These are phyloP conservation scores for Globisporangium radiosum DNA, from an alignment of 352 stramenopile genomes.

Conservation along the genomic window DNA sequence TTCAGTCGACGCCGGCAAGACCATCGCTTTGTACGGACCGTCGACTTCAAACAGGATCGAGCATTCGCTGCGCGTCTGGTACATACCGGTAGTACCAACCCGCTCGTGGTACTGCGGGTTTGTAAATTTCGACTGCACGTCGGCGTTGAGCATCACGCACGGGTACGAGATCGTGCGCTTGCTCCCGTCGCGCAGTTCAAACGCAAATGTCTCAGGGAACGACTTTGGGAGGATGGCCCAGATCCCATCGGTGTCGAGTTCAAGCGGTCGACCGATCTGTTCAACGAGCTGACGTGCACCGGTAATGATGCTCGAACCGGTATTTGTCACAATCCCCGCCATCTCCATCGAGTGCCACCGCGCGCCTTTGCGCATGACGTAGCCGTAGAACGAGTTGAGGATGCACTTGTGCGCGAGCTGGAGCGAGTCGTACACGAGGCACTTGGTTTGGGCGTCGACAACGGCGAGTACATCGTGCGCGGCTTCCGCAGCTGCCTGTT, in stretches of 20 bases:
- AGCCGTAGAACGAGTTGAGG: conserved; percentile 99
- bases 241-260: conserved; percentile 99
- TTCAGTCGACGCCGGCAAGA: conserved; percentile 97
- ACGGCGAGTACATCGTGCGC: conserved; percentile 82
- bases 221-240: conserved; percentile 98
- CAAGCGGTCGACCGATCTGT: conserved; percentile 94
- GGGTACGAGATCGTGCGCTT: conserved; percentile 95
- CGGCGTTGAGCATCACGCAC: conserved; percentile 99
- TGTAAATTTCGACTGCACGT: conserved; percentile 97
- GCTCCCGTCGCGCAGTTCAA: conserved; percentile 64
- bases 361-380: conserved; percentile 99
- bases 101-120: conserved; percentile 94
- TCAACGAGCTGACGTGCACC: conserved; percentile 91
- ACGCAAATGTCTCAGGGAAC: conserved; percentile 97
- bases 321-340: conserved; percentile 99
- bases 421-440: conserved; percentile 96
- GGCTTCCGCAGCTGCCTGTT: conserved; percentile 68
- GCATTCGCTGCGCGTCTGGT: conserved; percentile 93
- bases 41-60: conserved; percentile 99
- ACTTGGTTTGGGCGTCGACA: conserved; percentile 84
- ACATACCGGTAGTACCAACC: conserved; percentile 63
- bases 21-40: conserved; percentile 98
- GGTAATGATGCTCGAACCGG: conserved; percentile 97
- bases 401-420: conserved; percentile 99
- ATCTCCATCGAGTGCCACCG: conserved; percentile 99